Conservation (phyloP, 768 basidiomycete species). For the Crucibulum laeve region DNA sequence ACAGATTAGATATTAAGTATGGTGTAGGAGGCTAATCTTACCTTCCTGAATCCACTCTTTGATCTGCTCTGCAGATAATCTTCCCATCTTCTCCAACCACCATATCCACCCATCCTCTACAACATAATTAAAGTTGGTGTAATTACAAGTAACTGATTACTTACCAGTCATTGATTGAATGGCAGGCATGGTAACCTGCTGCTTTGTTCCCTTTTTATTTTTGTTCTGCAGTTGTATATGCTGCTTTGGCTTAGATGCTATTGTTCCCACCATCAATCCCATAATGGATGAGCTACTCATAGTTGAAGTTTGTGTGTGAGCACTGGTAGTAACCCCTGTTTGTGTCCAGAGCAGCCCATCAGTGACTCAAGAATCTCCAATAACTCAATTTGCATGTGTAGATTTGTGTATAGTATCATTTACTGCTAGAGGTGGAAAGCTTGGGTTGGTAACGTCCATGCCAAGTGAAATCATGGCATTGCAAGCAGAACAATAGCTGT, state of each 20-base stretch:
- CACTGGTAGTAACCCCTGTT: conserved; percentile 1
- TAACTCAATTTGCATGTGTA: conserved; percentile 4
- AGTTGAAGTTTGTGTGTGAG: background rate
- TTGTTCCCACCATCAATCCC: background rate
- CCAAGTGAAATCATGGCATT: conserved; percentile 5
- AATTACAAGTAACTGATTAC: background rate
- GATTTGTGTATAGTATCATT: conserved; percentile 10
- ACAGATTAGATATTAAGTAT: background rate
- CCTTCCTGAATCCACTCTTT: background rate
- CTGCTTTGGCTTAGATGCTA: background rate
- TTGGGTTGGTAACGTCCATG: background rate
- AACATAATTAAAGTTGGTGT: background rate
- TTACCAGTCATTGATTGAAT: background rate
- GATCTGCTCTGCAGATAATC: background rate
- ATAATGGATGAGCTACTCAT: background rate
- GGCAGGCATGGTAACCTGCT: background rate
- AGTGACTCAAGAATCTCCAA: conserved; percentile 9
- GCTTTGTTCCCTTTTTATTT: background rate
- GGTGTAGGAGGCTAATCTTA: background rate
- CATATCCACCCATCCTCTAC: background rate
- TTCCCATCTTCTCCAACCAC: background rate
- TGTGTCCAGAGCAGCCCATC: conserved; percentile 11
- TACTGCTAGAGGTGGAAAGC: conserved; percentile 7
- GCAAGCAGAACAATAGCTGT: conserved; percentile 7
- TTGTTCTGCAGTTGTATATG: background rate